A percentile compares a stretch with the other conserved stretches of the same genome.
phyloP scores from a whole-genome alignment of 306 rosid species.

The Prunus mume region DNA sequence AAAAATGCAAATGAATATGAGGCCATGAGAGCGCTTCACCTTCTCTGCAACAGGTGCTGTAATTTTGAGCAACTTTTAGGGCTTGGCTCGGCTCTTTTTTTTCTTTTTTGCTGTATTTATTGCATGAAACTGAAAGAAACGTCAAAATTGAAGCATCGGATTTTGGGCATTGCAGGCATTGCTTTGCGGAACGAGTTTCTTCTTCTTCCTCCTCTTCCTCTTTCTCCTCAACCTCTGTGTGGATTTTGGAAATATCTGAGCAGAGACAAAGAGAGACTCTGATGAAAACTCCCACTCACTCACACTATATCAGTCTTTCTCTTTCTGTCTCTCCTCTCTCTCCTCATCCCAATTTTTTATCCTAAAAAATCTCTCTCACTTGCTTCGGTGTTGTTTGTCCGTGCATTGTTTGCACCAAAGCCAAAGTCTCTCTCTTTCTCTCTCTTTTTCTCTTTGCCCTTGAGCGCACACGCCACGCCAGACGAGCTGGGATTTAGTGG shows the following conservation, averaged over 20 bases:
- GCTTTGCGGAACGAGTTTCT: conserved; percentile 59
- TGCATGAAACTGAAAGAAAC: conserved; percentile 22
- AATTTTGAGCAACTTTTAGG: background rate
- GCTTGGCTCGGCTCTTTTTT: background rate
- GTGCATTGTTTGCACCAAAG: conserved; percentile 9
- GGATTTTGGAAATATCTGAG: conserved; percentile 19
- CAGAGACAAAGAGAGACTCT: conserved; percentile 15
- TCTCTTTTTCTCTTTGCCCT: background rate
- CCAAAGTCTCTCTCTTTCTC: background rate
- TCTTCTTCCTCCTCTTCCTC: conserved; percentile 28
- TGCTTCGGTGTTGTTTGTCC: conserved; percentile 47
- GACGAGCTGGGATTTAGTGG: conserved; percentile 7
- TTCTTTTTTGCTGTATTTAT: background rate
- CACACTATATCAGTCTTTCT: background rate
- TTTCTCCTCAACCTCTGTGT: background rate
- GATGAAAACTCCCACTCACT: conserved; percentile 6
- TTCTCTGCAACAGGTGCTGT: background rate
- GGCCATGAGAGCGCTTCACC: background rate
- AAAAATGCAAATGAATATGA: background rate
- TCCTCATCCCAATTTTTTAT: conserved; percentile 19
- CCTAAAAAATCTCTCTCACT: conserved; percentile 16
- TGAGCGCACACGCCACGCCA: conserved; percentile 12
- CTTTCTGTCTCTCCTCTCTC: conserved; percentile 2
- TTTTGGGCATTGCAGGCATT: conserved; percentile 54
- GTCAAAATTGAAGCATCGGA: conserved; percentile 28